Conservation (phyloP, 768 basidiomycete genomes). For the Mycena vulgaris region DNA sequence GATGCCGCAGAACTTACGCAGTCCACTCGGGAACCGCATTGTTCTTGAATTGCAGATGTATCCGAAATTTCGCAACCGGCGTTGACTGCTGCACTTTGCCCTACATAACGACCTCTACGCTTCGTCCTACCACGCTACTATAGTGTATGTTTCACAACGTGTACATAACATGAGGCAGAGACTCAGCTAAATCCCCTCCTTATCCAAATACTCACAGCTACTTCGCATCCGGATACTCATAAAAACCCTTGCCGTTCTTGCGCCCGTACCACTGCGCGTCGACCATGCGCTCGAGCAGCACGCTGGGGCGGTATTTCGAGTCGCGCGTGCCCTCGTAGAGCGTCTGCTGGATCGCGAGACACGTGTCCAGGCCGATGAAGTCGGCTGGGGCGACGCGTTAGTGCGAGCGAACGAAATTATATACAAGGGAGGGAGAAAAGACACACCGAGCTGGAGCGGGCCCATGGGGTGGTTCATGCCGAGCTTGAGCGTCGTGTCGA, state of each 20-base stretch:
- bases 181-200: too few relatives aligned
- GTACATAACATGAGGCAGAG: too few relatives aligned
- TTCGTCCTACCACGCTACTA: too few relatives aligned
- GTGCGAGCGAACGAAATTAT: not conserved
- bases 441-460: constrained; percentile 85
- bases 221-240: constrained; percentile 87
- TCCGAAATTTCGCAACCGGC: too few relatives aligned
- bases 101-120: too few relatives aligned
- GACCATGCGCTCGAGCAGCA: constrained; percentile 95
- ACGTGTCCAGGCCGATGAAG: constrained; percentile 97
- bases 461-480: constrained; percentile 98
- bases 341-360: constrained; percentile 93
- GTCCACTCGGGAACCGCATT: too few relatives aligned
- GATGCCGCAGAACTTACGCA: too few relatives aligned
- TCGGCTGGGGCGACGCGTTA: constrained; percentile 57
- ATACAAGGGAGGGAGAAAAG: constrained; percentile 9
- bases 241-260: constrained; percentile 96
- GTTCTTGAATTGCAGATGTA: too few relatives aligned
- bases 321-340: constrained; percentile 92
- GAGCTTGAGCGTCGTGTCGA: constrained; percentile 93
- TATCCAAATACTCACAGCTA: too few relatives aligned
- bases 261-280: constrained; percentile 95
- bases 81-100: too few relatives aligned
- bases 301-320: constrained; percentile 94
- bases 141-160: too few relatives aligned